phyloP scores from a whole-genome alignment of 495 filamentous ascomycete species.

The Monascus purpureus region DNA sequence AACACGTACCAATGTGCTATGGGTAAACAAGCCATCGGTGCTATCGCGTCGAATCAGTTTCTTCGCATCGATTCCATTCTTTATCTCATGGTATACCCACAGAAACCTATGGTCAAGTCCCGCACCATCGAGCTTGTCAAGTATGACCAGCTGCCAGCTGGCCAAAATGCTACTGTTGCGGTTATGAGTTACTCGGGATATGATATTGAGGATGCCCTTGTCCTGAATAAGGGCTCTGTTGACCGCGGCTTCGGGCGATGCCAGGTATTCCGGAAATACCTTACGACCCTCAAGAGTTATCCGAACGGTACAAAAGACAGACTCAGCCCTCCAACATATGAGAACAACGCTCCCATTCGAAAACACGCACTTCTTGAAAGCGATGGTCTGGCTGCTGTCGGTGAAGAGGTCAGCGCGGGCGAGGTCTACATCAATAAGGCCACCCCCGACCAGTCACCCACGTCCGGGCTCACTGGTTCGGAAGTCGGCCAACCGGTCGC shows the following conservation, averaged over 20 bases:
- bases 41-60: conserved; percentile 95
- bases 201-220: conserved; percentile 97
- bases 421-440: conserved; percentile 84
- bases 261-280: conserved; percentile 86
- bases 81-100: conserved; percentile 94
- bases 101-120: conserved; percentile 94
- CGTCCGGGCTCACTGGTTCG: conserved; percentile 44
- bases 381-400: conserved; percentile 77
- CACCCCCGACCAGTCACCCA: conserved; percentile 56
- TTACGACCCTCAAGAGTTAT: conserved; percentile 62
- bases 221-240: conserved; percentile 87
- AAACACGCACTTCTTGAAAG: conserved; percentile 62
- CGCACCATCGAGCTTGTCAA: conserved; percentile 93
- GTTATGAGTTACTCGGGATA: conserved; percentile 99
- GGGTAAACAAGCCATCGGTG: conserved; percentile 99
- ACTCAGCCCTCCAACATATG: conserved; percentile 45
- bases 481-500: conserved; percentile 44
- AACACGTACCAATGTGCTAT: conserved; percentile 99
- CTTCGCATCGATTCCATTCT: conserved; percentile 88
- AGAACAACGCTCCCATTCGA: conserved; percentile 46
- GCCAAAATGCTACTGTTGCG: conserved; percentile 91
- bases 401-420: conserved; percentile 53
- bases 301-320: conserved; percentile 66
- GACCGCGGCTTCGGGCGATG: conserved; percentile 93
- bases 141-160: conserved; percentile 93